Conservation (phyloP, 805 yeast species). For the Kodamaea leandrae region DNA sequence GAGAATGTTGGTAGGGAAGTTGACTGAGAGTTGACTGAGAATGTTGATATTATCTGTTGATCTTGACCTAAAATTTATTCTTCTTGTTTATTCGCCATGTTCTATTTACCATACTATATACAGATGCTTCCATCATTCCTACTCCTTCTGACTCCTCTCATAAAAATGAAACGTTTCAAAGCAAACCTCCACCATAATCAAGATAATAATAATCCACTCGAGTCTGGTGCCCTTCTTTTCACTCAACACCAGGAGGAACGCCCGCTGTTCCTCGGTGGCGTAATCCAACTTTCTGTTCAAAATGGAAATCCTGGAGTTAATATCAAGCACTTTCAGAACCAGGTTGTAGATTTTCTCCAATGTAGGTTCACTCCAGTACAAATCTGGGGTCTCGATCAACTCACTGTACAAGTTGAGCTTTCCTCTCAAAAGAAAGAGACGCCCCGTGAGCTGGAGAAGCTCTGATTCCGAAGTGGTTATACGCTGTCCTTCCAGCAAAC, state of each 20-base stretch:
- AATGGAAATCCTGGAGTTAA: slow-evolving; percentile 72
- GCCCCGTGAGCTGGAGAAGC: slow-evolving; percentile 67
- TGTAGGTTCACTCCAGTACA: slow-evolving; percentile 90
- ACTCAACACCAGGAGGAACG: slow-evolving; percentile 67
- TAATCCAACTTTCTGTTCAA: slow-evolving; percentile 85
- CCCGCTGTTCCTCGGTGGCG: slow-evolving; percentile 84
- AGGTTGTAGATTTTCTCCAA: slow-evolving; percentile 72
- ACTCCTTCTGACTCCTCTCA: slow-evolving; percentile 32
- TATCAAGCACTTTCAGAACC: slow-evolving; percentile 70
- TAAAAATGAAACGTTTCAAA: slow-evolving; percentile 77
- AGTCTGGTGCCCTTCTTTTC: slow-evolving; percentile 74
- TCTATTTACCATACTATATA: too few relatives aligned
- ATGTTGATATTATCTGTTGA: too few relatives aligned
- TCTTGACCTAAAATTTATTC: too few relatives aligned
- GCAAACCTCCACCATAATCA: slow-evolving; percentile 81
- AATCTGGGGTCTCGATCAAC: slow-evolving; percentile 86
- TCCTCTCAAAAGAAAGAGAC: slow-evolving; percentile 72
- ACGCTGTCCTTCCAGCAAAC: slow-evolving; percentile 58
- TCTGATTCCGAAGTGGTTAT: slow-evolving; percentile 51
- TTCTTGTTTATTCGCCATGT: too few relatives aligned
- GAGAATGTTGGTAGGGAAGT: too few relatives aligned
- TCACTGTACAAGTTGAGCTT: slow-evolving; percentile 83
- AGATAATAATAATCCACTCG: slow-evolving; percentile 84
- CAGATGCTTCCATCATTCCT: too few relatives aligned
- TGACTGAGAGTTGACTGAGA: too few relatives aligned